Base-by-base conservation (phyloP, 768 basidiomycete species). In the Dictyophora rubrovolvata region DNA sequence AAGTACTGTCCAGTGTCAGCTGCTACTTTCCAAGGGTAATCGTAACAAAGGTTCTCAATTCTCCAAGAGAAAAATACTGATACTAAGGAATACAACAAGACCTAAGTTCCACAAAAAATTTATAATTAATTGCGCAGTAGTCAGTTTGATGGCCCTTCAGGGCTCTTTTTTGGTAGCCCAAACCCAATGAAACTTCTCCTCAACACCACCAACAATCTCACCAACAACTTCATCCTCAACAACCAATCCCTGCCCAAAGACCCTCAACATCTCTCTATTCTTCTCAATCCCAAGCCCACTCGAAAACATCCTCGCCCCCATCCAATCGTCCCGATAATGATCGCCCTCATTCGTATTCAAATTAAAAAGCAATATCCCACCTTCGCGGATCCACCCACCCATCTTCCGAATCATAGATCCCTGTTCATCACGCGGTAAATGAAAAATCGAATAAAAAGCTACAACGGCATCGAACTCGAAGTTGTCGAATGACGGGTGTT, bases 391-490 rank as follows among this genome's bases (percentile, higher is more conserved):
- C 70, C 70, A 70, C 8, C 48, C 61, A 14, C 52, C 53, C n/a
- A 69, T 71, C 57, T 64, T 66, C 53, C 59, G 56, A 20, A 69
- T 53, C 66, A 71, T 66, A 53, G 23, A n/a, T 10, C 53, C 66
- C 56, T 71, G 70, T 58, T 71, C 69, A 22, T 66, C 66, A 21
- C 61, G 56, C 12, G 67, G 66, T 12, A 69, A 56, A 56, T 71
- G 70, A 50, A 69, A 69, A 37, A 69, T 64, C 7, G 68, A 65
- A 55, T 71, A 71, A 54, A 71, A 66, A 12, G 61, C 69, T 1
- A 69, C 60, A 0, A 71, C 64, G 5, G 69, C 70, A 50, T 70
- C 65, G 55, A 67, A 67, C 2, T 57, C 58, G 34, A 66, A 65
- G 1, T 57, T 57, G 28, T n/a, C n/a, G n/a, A n/a, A 28, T 28